Percentiles rank a stretch among this genome's conserved stretches.
These are phyloP conservation scores for Immersiporthe knoxdaviesiana DNA, from an alignment of 2,329 filamentous ascomycete genomes.

Conservation along the genomic window DNA sequence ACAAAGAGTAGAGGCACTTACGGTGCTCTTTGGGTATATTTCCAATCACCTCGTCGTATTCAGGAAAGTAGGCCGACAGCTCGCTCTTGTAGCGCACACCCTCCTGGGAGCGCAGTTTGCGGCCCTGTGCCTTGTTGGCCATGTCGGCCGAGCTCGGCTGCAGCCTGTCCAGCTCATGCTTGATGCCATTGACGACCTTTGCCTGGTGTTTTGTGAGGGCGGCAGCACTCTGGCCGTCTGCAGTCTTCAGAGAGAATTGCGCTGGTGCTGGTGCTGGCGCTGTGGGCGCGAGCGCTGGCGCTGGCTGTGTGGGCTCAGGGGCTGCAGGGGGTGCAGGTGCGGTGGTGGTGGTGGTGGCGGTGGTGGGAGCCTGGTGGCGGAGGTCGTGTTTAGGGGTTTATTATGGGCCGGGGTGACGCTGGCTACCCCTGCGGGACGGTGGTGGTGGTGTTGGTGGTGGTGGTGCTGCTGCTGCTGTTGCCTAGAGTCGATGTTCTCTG, in stretches of 20 bases:
- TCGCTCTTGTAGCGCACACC: conserved; percentile 88
- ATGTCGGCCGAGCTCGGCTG: conserved; percentile 52
- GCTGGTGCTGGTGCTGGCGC: background rate
- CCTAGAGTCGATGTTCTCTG: conserved; percentile 27
- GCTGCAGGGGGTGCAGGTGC: conserved; percentile 20
- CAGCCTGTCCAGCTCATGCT: conserved; percentile 61
- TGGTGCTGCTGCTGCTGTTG: conserved; percentile 25
- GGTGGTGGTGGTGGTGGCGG: conserved; percentile 17
- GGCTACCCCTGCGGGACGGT: conserved; percentile 31
- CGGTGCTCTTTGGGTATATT: conserved; percentile 79
- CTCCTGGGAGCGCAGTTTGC: conserved; percentile 84
- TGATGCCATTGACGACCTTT: conserved; percentile 64
- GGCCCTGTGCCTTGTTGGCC: conserved; percentile 60
- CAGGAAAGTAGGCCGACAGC: conserved; percentile 85
- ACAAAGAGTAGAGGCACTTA: conserved; percentile 47
- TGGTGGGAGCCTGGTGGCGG: conserved; percentile 21
- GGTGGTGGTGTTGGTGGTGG: conserved; percentile 23
- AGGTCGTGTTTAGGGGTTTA: conserved; percentile 34
- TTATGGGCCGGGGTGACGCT: conserved; percentile 33
- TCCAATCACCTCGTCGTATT: conserved; percentile 92
- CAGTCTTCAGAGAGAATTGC: conserved; percentile 30
- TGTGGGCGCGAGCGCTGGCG: conserved; percentile 28
- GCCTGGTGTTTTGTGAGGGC: conserved; percentile 55
- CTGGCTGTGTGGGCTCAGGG: conserved; percentile 23
- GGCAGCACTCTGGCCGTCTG: conserved; percentile 32